Conservation (phyloP, 1,284 basidiomycete species). For the Cutaneotrichosporon cavernicola region DNA sequence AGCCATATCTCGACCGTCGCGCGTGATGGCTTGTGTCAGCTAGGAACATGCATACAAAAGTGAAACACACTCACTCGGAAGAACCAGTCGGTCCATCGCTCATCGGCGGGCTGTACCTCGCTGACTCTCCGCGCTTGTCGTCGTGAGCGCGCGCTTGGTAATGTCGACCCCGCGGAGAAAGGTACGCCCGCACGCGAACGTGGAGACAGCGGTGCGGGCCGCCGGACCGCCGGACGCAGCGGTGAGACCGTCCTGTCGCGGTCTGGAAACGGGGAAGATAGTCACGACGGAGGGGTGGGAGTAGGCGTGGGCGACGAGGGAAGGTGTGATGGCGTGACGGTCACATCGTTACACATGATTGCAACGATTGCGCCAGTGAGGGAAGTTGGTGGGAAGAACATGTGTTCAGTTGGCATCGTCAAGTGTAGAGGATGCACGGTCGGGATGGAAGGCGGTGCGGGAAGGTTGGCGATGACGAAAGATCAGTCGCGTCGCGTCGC, state of each 20-base stretch:
- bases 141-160: conserved; percentile 27
- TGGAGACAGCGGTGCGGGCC: conserved; percentile 3
- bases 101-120: conserved; percentile 29
- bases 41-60: not conserved
- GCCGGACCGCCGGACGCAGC: conserved; percentile 2
- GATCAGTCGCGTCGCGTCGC: conserved; percentile 3
- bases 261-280: conserved; percentile 4
- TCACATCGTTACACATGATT: not conserved
- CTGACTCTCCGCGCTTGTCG: conserved; percentile 28
- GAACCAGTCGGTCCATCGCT: conserved; percentile 36
- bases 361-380: not conserved
- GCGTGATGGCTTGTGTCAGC: conserved; percentile 15
- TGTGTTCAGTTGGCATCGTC: not conserved
- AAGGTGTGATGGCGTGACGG: not conserved
- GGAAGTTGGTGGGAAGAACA: not conserved
- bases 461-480: not conserved
- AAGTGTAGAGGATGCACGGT: not conserved
- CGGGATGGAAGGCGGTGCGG: not conserved
- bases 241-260: conserved; percentile 26
- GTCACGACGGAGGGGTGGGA: not conserved
- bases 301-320: not conserved
- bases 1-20: conserved; percentile 55
- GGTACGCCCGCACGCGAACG: conserved; percentile 9
- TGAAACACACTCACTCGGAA: conserved; percentile 34
- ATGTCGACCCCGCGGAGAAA: conserved; percentile 30